Conservation (phyloP, 768 basidiomycete genomes). For the Mycena belliarum region DNA sequence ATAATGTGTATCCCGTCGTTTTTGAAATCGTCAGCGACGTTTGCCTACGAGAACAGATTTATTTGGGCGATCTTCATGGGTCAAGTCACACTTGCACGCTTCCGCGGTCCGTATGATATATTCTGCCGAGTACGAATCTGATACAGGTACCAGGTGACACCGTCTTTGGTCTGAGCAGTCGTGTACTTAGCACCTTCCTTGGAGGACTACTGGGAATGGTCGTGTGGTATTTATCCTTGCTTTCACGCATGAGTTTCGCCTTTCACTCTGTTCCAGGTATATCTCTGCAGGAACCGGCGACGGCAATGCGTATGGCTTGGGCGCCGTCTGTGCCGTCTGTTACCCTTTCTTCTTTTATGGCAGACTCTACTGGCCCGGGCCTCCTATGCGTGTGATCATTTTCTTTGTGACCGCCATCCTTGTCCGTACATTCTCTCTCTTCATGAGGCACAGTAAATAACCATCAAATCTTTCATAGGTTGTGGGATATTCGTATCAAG, state of each 20-base stretch:
- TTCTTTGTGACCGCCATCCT: slow-evolving; percentile 63
- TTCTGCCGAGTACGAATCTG: no score
- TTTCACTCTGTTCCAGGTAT: slow-evolving; percentile 49
- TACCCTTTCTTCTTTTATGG: slow-evolving; percentile 74
- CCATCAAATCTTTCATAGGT: slow-evolving; percentile 41
- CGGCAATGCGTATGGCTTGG: slow-evolving; percentile 72
- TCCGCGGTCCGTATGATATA: slow-evolving; percentile 35
- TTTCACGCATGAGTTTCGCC: not conserved
- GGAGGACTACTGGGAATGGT: slow-evolving; percentile 64
- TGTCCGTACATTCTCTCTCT: slow-evolving; percentile 47
- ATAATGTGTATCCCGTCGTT: slow-evolving; percentile 62
- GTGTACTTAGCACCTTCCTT: slow-evolving; percentile 64
- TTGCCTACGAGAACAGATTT: slow-evolving; percentile 65
- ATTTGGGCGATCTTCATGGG: slow-evolving; percentile 83
- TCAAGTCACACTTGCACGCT: slow-evolving; percentile 69
- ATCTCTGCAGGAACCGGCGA: slow-evolving; percentile 60
- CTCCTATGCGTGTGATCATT: slow-evolving; percentile 71
- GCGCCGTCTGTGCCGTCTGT: slow-evolving; percentile 63
- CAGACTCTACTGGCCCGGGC: slow-evolving; percentile 73
- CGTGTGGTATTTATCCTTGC: slow-evolving; percentile 58
- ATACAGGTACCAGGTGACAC: slow-evolving; percentile 63
- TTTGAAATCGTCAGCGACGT: slow-evolving; percentile 51
- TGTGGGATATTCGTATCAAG: slow-evolving; percentile 74
- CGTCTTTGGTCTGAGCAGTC: slow-evolving; percentile 59
- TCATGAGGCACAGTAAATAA: not conserved